Base-by-base conservation (phyloP, 305 asterid genomes). In the Fraxinus nigra region DNA sequence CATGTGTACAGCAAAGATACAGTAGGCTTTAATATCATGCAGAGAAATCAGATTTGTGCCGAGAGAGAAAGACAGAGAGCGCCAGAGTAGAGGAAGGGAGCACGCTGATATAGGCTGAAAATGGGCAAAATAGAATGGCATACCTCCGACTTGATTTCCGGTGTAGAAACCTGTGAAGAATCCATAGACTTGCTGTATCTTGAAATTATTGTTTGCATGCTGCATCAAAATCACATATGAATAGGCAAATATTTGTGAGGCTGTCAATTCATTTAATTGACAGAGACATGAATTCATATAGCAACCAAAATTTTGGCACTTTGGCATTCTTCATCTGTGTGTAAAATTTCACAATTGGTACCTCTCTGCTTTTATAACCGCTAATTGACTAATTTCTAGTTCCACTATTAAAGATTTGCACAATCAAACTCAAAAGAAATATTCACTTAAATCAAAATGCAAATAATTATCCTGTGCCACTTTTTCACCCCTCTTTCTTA, bases 171-270 rank as follows among this genome's bases (percentile, higher is more conserved):
- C 78, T 86, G 82, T 3, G 85, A 32, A 51, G 78, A 67, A 20
- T 85, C 88, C 76, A 76, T 20, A 35, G 88, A 77, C 79, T 85
- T 86, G 70, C 34, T 83, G 86, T 91, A 91, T 86, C 95, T 92
- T 13, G 85, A 38, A 83, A 93, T 85, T 59, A 92, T 91, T 20
- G 72, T 81, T 72, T 83, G 82, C 94, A 92, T 92, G 88, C 98
- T 93, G 98, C 82, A 84, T 30, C 14, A n/a, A 28, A 28, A 11
- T 28, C 37, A 69, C 38, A 30, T 30, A 28, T 30, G 34, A 11
- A 30, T 69, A 69, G 37, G 20, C 20, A 28, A 69, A 69, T 28
- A 37, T 30, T 69, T 34, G 38, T 34, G 38, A 69, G 20, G 75
- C 34, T 8, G 24, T 24, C 16, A 61, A 61, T 61, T 20, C 33